Conservation (phyloP, 2,329 filamentous ascomycete species). For the Leptographium lundbergii region DNA sequence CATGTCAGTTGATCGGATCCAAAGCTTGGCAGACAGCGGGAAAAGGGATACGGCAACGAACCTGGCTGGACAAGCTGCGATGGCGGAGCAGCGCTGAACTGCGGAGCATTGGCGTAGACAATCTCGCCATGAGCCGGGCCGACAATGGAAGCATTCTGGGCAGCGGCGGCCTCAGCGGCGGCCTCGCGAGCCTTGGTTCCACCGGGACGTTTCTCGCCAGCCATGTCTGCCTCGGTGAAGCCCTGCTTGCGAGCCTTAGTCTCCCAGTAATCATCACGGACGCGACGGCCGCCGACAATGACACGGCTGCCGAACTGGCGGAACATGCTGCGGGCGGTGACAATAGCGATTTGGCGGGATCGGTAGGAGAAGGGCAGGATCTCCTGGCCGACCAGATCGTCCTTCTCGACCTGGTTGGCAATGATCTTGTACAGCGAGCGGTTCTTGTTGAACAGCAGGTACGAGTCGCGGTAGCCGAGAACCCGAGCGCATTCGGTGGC, state of each 20-base stretch:
- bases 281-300: conserved; percentile 76
- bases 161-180: conserved; percentile 57
- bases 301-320: conserved; percentile 93
- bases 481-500: conserved; percentile 94
- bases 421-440: conserved; percentile 96
- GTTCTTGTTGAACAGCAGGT: conserved; percentile 97
- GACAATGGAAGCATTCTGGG: conserved; percentile 45
- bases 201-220: conserved; percentile 90
- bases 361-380: conserved; percentile 95
- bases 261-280: conserved; percentile 98
- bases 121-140: conserved; percentile 70
- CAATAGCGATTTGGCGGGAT: conserved; percentile 96
- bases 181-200: conserved; percentile 80
- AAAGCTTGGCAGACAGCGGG: background rate
- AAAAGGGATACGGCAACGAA: conserved; percentile 28
- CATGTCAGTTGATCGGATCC: background rate
- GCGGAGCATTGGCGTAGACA: conserved; percentile 68
- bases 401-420: conserved; percentile 88
- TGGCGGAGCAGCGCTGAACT: conserved; percentile 54
- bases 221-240: conserved; percentile 91
- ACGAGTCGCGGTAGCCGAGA: conserved; percentile 91
- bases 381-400: conserved; percentile 88
- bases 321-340: conserved; percentile 97
- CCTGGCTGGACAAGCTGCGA: conserved; percentile 54
- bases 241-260: conserved; percentile 93